Evolutionary conservation across 441 rosid species (phyloP).

Genomic region (Arabidopsis lyrata): DNA sequence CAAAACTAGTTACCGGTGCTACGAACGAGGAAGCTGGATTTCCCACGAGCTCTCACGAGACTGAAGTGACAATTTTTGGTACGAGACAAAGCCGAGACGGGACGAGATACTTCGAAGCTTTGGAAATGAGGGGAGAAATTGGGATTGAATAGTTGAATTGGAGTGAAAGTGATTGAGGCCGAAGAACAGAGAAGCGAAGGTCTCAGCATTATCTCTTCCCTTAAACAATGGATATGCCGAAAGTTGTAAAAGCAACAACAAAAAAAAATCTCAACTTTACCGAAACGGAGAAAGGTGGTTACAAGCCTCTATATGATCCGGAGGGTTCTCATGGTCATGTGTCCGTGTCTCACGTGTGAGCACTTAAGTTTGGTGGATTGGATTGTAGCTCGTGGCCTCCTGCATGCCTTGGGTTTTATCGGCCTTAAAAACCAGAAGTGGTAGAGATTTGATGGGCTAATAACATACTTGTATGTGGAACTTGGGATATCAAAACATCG

Average conservation of each 20-base stretch:
- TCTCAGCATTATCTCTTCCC: constrained; percentile 48
- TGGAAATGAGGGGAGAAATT: constrained; percentile 15
- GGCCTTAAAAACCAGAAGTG: not conserved
- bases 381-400: not conserved
- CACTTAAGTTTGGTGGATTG: not conserved
- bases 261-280: not conserved
- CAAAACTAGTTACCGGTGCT: constrained; percentile 52
- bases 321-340: constrained; percentile 6
- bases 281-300: not conserved
- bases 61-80: constrained; percentile 38
- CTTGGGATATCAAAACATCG: not conserved
- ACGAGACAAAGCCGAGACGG: constrained; percentile 42
- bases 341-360: not conserved
- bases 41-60: constrained; percentile 35
- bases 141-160: constrained; percentile 34
- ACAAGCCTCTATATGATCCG: not conserved
- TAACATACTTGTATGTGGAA: not conserved
- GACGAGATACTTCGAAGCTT: constrained; percentile 31
- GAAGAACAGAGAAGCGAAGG: constrained; percentile 55
- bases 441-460: not conserved
- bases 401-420: not conserved
- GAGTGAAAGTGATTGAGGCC: constrained; percentile 41
- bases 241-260: not conserved
- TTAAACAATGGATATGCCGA: constrained; percentile 24
- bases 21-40: constrained; percentile 47